phyloP scores from a whole-genome alignment of 345 rosid genomes.

The Fremontodendron californicum region DNA sequence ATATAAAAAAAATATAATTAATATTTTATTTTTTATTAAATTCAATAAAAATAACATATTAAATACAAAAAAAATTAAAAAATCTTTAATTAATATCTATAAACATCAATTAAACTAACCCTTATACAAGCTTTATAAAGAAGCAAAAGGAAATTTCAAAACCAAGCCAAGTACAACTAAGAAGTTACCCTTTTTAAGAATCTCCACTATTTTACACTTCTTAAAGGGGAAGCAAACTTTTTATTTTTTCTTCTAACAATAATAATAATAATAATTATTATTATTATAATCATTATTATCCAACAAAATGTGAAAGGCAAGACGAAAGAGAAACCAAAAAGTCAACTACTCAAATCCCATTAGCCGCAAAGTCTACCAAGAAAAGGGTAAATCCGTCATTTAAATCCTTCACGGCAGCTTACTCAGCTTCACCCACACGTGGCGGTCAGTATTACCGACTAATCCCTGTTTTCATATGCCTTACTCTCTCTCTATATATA shows the following conservation, averaged over 20 bases:
- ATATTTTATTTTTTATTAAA: background rate
- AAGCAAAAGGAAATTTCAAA: background rate
- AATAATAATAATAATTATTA: background rate
- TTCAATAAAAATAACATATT: background rate
- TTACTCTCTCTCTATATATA: too few relatives aligned
- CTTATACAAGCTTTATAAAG: background rate
- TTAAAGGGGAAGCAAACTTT: background rate
- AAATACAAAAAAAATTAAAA: background rate
- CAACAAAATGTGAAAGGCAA: background rate
- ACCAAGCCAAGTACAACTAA: background rate
- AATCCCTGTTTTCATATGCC: background rate
- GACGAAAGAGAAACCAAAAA: background rate
- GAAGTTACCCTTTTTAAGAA: background rate
- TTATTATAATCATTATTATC: background rate
- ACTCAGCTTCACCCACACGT: constrained; percentile 1
- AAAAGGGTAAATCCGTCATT: background rate
- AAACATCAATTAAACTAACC: background rate
- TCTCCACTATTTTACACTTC: background rate
- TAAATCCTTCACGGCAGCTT: background rate
- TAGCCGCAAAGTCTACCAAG: background rate
- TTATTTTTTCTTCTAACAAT: background rate
- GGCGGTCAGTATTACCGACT: background rate
- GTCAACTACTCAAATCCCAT: background rate
- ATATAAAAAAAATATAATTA: background rate
- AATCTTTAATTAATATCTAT: background rate